Evolutionary conservation across 495 filamentous ascomycete genomes (phyloP), one percentile per base, ranked within the genome.

Genomic region (Penicillium simplicissimum): DNA sequence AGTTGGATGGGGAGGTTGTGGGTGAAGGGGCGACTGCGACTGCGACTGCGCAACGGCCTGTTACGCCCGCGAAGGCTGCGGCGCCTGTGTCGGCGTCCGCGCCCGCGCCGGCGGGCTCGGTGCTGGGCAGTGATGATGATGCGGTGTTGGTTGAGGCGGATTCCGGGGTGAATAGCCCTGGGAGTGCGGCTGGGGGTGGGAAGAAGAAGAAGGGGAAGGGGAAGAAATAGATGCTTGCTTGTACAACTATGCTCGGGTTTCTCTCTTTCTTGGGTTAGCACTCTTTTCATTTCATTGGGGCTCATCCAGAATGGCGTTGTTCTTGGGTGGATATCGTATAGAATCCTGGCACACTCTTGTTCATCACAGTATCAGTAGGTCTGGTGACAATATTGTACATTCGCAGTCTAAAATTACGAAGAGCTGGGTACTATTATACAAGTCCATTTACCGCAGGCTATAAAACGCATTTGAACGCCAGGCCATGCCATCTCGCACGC

Each of bases 131-230:
- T 68, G 92, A 96, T 72, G 93, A 96, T 62, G 93, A 96, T 75
- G 84, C 87, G 42, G 91, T 96, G 15, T 74, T 96, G 60, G 92
- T 97, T 38, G 92, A 96, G 67, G 83, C 82, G 14, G 86, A 87
- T 58, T 84, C 84, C 0, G 85, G 88, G 13, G 15, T 53, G 17
- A 74, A 69, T 59, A 66, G 38, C 23, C 72, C 79, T 51, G 56
- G 55, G 37, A 51, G 59, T 23, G 36, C 68, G 52, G 28, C 71
- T 42, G 79, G 77, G 1, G 71, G 75, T 45, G 76, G 72, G 55
- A 81, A 73, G 55, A 82, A 81, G 71, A 90, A 87, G 81, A 93
- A 91, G 81, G 89, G 89, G 79, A 89, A 88, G 78, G 85, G 84
- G 52, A 92, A 92, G 84, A 90, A 93, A 81, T 90, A 79, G 79